phyloP scores from a whole-genome alignment of 2,329 filamentous ascomycete species.

The Daldinia eschscholtzii region DNA sequence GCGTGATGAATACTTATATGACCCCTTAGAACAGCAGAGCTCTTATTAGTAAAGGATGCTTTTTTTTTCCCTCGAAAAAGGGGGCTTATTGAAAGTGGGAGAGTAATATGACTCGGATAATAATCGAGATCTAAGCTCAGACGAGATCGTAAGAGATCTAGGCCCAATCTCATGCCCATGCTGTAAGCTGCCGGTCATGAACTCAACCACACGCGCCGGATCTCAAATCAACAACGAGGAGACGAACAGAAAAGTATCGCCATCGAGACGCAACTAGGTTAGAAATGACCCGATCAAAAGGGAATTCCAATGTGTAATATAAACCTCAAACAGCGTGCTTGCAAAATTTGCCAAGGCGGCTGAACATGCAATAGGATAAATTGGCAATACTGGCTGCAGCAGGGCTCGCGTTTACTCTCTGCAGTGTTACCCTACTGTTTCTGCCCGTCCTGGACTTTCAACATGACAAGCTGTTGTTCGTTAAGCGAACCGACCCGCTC shows the following conservation, averaged over 20 bases:
- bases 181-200: constrained; percentile 5
- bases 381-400: constrained; percentile 35
- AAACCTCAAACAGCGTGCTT: constrained; percentile 31
- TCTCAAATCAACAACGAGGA: not conserved
- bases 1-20: not conserved
- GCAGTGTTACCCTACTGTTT: constrained; percentile 44
- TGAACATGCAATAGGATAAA: constrained; percentile 50
- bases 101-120: not conserved
- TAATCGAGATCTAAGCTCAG: constrained; percentile 1
- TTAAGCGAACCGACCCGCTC: constrained; percentile 41
- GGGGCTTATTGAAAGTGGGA: constrained; percentile 1
- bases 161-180: constrained; percentile 25
- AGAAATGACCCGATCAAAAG: constrained; percentile 24
- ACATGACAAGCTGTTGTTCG: constrained; percentile 7
- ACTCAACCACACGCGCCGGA: not conserved
- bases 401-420: constrained; percentile 40
- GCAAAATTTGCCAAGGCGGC: constrained; percentile 47
- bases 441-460: constrained; percentile 31
- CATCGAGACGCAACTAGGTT: constrained; percentile 17
- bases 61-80: not conserved
- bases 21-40: not conserved
- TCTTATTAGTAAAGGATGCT: not conserved
- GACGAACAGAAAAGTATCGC: not conserved
- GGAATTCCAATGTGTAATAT: constrained; percentile 33
- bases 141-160: constrained; percentile 19